Percentiles rank a stretch among this genome's conserved stretches.
Conservation (phyloP, 345 rosid genomes). For the Gossypium mustelinum region DNA sequence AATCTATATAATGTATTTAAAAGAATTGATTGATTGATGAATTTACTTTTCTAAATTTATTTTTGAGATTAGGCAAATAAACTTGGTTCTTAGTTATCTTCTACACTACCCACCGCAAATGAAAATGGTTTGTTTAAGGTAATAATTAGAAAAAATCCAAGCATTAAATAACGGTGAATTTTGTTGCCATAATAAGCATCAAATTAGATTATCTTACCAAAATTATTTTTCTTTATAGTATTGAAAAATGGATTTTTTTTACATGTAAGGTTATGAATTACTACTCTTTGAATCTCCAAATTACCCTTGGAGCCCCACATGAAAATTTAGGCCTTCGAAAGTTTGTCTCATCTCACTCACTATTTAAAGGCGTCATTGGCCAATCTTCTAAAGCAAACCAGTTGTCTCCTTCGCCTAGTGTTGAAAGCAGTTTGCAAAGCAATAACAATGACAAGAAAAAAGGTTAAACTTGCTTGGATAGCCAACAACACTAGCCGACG, state of each 20-base stretch:
- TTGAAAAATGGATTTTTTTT: conserved; percentile 14
- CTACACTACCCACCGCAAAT: too few species aligned
- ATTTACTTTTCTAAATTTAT: too few species aligned
- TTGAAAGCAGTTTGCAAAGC: not conserved
- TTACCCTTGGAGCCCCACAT: too few species aligned
- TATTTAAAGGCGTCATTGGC: not conserved
- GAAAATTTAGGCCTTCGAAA: not conserved
- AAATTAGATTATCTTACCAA: conserved; percentile 14
- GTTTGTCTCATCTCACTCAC: not conserved
- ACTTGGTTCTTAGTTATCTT: too few species aligned
- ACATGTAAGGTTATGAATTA: not conserved
- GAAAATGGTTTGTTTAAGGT: too few species aligned
- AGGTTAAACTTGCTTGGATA: conserved; percentile 38
- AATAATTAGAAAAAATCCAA: not conserved
- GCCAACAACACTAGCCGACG: conserved; percentile 33
- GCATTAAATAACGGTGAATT: conserved; percentile 13
- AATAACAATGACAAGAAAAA: conserved; percentile 42
- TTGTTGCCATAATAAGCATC: not conserved
- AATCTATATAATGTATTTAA: too few species aligned
- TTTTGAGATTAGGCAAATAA: too few species aligned
- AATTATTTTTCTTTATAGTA: not conserved
- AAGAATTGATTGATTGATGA: too few species aligned
- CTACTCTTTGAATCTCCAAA: too few species aligned
- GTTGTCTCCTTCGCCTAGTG: not conserved
- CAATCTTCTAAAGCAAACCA: too few species aligned